Evolutionary conservation across 441 rosid genomes (phyloP), one percentile per base, ranked within the genome.

Genomic region (Capsella rubella): DNA sequence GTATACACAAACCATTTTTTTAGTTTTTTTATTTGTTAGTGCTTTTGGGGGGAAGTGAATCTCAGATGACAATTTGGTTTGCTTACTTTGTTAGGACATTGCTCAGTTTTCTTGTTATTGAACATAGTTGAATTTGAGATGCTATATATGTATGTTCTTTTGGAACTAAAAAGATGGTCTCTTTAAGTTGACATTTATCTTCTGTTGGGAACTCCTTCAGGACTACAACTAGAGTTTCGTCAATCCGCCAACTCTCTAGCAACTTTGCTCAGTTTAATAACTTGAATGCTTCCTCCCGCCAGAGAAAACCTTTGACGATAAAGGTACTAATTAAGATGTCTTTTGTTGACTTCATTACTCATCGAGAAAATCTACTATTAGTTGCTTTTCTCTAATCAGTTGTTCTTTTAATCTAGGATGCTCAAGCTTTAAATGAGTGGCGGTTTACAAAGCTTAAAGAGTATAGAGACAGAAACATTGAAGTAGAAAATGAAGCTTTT

Each of bases 241-340:
- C 99, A 37, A 85, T 89, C 63, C 85, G 95, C 64, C 98, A 92
- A 72, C 98, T 92, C 59, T 92, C 98, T 58, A 87, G 73, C 83
- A 89, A 82, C 82, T 92, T 90, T 85, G 81, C 98, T 40, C 99
- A 92, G 78, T 90, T 95, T 78, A 90, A 87, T 79, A 92, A 87
- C 80, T 78, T 95, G 84, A 91, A 87, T 21, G 79, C 84, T 72
- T 75, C 92, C 32, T 37, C 86, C 13, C 99, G 96, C 56, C 79
- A 88, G 66, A 91, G 82, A 82, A 92, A 93, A 74, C 95, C 96
- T 55, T 80, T 93, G 76, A 89, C 97, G 10, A 84, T 71, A 80
- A 95, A 93, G 98, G 99, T 93, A n/a, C 25, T 43, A 52, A 31
- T 59, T 40, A 71, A 25, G 57, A 45, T 1, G 37, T 45, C 27